Conservation (phyloP, 2,329 filamentous ascomycete species). For the Alternaria novae-zelandiae region DNA sequence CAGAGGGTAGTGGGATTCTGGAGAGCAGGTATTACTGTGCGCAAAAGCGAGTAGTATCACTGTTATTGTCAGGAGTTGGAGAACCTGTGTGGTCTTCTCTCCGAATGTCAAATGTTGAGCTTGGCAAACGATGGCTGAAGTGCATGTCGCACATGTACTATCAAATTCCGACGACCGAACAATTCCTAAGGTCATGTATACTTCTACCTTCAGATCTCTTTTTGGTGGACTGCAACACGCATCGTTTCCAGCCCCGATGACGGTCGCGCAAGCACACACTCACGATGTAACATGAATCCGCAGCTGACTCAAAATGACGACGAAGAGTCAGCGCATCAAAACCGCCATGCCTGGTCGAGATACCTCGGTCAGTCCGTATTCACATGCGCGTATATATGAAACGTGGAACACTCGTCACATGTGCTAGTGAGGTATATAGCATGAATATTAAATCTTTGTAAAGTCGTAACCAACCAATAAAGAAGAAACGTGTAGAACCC, state of each 20-base stretch:
- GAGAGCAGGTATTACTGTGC: too few relatives aligned
- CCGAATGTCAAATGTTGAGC: neutral
- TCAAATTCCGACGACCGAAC: neutral
- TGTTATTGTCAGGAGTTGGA: too few relatives aligned
- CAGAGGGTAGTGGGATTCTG: fast-evolving
- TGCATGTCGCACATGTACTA: neutral
- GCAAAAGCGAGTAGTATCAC: too few relatives aligned
- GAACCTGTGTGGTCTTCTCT: neutral
- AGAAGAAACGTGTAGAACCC: neutral
- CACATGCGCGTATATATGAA: neutral
- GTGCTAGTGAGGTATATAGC: neutral
- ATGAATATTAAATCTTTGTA: neutral
- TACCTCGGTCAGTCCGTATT: neutral
- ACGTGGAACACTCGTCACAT: neutral
- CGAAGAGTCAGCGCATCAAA: neutral
- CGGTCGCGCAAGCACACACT: neutral
- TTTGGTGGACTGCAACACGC: too few relatives aligned
- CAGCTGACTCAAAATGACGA: neutral
- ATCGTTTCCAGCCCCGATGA: neutral
- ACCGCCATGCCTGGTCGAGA: neutral
- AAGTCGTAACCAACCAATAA: neutral
- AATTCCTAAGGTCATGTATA: neutral
- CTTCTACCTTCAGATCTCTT: too few relatives aligned
- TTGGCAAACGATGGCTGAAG: neutral
- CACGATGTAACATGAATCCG: neutral